phyloP scores from a whole-genome alignment of 192 early-diverging fungal genomes.

The Rhizophagus clarus region DNA sequence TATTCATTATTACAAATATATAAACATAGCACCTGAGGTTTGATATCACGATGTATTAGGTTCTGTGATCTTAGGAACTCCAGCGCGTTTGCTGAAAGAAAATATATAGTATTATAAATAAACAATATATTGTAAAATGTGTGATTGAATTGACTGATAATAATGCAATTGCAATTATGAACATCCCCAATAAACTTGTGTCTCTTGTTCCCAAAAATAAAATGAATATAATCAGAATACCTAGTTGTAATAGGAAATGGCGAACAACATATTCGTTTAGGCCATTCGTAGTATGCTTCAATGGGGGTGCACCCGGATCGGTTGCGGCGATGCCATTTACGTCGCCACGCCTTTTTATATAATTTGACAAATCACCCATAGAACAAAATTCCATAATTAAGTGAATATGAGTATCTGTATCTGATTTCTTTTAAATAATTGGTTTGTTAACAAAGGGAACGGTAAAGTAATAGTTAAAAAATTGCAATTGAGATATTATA shows the following conservation, averaged over 20 bases:
- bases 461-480: not conserved
- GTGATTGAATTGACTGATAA: not conserved
- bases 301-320: conserved; percentile 30
- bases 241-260: conserved; percentile 84
- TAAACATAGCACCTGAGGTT: conserved; percentile 77
- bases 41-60: conserved; percentile 96
- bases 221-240: conserved; percentile 42
- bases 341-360: conserved; percentile 73
- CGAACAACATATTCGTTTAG: conserved; percentile 79
- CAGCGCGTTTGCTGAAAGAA: conserved; percentile 72
- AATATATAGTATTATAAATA: conserved; percentile 2
- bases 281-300: conserved; percentile 71
- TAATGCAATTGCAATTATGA: not conserved
- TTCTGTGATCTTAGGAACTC: conserved; percentile 83
- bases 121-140: not conserved
- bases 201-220: not conserved
- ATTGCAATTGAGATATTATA: not conserved
- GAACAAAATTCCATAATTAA: conserved; percentile 98
- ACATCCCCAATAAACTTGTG: not conserved
- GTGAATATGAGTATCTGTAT: conserved; percentile 88
- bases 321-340: not conserved
- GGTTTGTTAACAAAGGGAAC: not conserved
- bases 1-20: not conserved
- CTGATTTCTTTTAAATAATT: conserved; percentile 69
- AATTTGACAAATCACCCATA: conserved; percentile 91